These are phyloP conservation scores for Clitoria ternatea DNA, from an alignment of 306 rosid species.

Conservation along the genomic window DNA sequence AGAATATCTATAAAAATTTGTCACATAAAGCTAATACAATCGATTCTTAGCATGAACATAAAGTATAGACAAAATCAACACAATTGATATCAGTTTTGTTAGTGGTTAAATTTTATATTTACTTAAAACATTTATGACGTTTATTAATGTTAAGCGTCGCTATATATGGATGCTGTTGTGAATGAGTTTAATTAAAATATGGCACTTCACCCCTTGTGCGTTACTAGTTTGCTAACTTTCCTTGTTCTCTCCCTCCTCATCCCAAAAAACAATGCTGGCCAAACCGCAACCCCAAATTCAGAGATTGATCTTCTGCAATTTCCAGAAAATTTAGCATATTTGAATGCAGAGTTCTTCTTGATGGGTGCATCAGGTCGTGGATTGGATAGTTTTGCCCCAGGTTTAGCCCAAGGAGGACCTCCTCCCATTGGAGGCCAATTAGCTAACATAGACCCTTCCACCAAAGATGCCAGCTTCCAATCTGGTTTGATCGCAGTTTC, in stretches of 20 bases:
- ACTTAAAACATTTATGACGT: no score
- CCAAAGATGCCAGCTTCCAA: slow-evolving; percentile 37
- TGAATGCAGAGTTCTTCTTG: slow-evolving; percentile 63
- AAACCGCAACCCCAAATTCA: not conserved
- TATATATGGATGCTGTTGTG: no score
- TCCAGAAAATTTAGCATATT: slow-evolving; percentile 45
- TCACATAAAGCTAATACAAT: no score
- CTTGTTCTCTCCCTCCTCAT: slow-evolving; percentile 1
- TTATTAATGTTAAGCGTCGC: no score
- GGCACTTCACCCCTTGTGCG: not conserved
- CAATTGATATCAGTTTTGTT: no score
- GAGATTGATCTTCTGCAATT: slow-evolving; percentile 57
- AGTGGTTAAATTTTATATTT: no score
- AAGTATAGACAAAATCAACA: no score
- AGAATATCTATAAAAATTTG: no score
- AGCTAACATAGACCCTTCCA: slow-evolving; percentile 37
- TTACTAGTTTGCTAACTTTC: not conserved
- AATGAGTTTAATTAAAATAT: no score
- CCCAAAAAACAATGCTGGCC: not conserved
- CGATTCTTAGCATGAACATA: no score
- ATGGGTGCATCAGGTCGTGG: slow-evolving; percentile 51
- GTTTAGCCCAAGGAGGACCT: slow-evolving; percentile 54
- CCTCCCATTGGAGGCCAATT: slow-evolving; percentile 43
- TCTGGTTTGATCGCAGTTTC: slow-evolving; percentile 57
- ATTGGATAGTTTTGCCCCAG: slow-evolving; percentile 47